phyloP scores from a whole-genome alignment of 2,329 filamentous ascomycete genomes.

The Leptodontidium sp. region DNA sequence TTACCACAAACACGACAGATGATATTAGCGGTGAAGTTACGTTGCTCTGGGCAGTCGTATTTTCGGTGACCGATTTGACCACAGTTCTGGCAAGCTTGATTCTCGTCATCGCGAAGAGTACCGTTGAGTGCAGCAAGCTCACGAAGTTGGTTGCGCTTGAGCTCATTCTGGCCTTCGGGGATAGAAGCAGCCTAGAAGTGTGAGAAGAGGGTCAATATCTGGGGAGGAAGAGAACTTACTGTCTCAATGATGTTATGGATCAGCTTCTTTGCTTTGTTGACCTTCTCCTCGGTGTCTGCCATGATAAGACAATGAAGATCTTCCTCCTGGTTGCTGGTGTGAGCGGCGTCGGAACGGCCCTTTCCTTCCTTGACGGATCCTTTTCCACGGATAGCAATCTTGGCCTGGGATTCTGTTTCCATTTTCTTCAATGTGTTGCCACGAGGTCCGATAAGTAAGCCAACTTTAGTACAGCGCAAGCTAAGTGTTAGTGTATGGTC shows the following conservation, averaged over 20 bases:
- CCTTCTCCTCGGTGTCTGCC: conserved; percentile 99
- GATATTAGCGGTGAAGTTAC: conserved; percentile 99
- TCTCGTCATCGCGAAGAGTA: conserved; percentile 98
- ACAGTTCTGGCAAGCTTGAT: conserved; percentile 99
- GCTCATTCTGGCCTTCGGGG: conserved; percentile 97
- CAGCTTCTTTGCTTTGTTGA: conserved; percentile 98
- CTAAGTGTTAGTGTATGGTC: conserved; percentile 85
- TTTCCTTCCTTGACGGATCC: conserved; percentile 99
- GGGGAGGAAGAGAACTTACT: conserved; percentile 61
- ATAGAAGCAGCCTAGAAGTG: conserved; percentile 86
- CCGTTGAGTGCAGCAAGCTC: conserved; percentile 98
- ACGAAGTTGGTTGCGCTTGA: conserved; percentile 97
- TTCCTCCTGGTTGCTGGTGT: conserved; percentile 99
- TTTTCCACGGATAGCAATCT: conserved; percentile 99
- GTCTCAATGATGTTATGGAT: conserved; percentile 99
- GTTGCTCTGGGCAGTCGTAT: conserved; percentile 96
- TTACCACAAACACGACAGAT: conserved; percentile 99
- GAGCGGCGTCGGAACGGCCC: conserved; percentile 96
- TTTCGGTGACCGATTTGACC: conserved; percentile 99
- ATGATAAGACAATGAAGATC: conserved; percentile 99
- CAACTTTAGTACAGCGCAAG: conserved; percentile 89
- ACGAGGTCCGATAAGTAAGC: conserved; percentile 99
- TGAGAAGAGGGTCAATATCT: conserved; percentile 44
- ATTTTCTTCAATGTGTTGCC: conserved; percentile 99
- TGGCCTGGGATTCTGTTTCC: conserved; percentile 96